These are phyloP conservation scores for Thelonectria discophora DNA, from an alignment of 2,329 filamentous ascomycete genomes.

Conservation along the genomic window DNA sequence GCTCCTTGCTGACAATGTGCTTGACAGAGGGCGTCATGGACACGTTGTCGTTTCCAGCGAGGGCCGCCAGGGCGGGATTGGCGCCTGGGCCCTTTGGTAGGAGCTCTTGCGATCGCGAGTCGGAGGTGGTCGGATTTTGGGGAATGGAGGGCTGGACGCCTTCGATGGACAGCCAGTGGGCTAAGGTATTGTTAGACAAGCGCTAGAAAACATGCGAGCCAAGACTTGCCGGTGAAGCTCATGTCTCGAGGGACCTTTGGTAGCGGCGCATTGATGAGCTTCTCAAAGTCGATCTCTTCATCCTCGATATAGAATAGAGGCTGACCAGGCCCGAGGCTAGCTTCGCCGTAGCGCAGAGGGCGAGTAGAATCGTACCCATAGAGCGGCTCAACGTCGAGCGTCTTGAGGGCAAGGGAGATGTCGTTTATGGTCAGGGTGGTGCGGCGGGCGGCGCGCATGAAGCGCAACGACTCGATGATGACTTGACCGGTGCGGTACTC, in stretches of 20 bases:
- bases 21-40: constrained; percentile 91
- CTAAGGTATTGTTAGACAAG: constrained; percentile 55
- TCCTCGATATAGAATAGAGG: constrained; percentile 97
- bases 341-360: constrained; percentile 90
- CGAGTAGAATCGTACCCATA: constrained; percentile 96
- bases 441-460: constrained; percentile 91
- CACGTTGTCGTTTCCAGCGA: constrained; percentile 86
- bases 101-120: constrained; percentile 84
- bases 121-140: constrained; percentile 90
- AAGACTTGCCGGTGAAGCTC: constrained; percentile 79
- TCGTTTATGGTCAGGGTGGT: constrained; percentile 91
- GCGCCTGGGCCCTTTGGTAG: constrained; percentile 89
- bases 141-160: constrained; percentile 96
- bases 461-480: constrained; percentile 91
- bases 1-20: constrained; percentile 93
- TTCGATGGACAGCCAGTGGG: constrained; percentile 97
- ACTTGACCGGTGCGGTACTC: constrained; percentile 96
- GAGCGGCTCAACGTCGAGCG: constrained; percentile 91
- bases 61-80: constrained; percentile 80
- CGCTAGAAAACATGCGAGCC: too few species aligned
- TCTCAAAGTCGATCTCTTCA: constrained; percentile 98
- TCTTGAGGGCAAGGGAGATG: constrained; percentile 82
- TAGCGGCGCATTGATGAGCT: constrained; percentile 94
- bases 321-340: constrained; percentile 90
- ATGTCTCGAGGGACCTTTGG: constrained; percentile 95